A percentile compares a stretch with the other conserved stretches of the same genome.
Evolutionary conservation across 345 rosid genomes (phyloP).

Genomic region (Populus davidiana): DNA sequence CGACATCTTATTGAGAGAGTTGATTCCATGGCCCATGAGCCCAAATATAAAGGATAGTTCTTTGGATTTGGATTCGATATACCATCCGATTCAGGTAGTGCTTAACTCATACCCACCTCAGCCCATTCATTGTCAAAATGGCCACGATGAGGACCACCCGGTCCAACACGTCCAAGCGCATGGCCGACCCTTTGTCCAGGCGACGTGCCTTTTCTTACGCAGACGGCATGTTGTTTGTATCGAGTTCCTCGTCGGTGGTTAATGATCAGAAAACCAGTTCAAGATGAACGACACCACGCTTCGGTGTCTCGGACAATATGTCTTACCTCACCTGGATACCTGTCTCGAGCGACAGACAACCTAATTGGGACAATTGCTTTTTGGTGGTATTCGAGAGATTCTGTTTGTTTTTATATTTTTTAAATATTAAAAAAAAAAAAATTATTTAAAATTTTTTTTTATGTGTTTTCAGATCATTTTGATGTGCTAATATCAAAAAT

Average conservation of each 20-base stretch:
- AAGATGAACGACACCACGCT: neutral
- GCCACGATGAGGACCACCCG: neutral
- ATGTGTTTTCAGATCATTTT: too few species aligned
- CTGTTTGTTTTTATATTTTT: too few species aligned
- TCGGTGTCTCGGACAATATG: neutral
- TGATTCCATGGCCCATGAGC: neutral
- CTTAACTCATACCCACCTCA: too few species aligned
- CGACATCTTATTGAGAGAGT: neutral
- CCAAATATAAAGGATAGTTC: neutral
- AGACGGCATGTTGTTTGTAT: neutral
- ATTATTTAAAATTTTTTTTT: too few species aligned
- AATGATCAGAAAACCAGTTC: too few species aligned
- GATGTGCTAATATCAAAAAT: too few species aligned
- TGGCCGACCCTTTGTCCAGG: neutral
- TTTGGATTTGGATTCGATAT: too few species aligned
- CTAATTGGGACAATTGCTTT: neutral
- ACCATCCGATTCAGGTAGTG: neutral
- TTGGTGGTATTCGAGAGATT: neutral
- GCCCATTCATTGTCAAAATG: neutral
- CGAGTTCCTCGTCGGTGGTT: too few species aligned
- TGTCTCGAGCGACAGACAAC: neutral
- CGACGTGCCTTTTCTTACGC: neutral
- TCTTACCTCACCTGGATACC: neutral
- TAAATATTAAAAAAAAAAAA: too few species aligned
- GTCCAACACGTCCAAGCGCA: neutral